Conservation (phyloP, 495 filamentous ascomycete species). For the Xylaria sp. region DNA sequence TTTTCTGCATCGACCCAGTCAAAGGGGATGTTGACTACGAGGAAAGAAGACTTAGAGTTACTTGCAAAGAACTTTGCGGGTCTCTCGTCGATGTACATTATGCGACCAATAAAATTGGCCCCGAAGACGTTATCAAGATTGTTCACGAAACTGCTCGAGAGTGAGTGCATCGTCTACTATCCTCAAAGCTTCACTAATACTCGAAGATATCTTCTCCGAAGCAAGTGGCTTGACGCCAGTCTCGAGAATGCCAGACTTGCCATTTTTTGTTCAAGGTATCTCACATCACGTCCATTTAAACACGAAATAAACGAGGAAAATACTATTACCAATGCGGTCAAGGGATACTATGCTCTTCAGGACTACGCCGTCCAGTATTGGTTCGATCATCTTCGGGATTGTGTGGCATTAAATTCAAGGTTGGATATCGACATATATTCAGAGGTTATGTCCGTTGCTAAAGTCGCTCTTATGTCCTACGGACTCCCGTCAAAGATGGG, state of each 20-base stretch:
- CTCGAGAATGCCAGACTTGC: not conserved
- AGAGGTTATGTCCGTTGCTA: not conserved
- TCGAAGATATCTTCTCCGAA: not conserved
- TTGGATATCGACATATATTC: not conserved
- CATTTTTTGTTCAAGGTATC: conserved; percentile 14
- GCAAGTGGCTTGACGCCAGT: not conserved
- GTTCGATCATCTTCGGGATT: conserved; percentile 25
- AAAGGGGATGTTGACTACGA: conserved; percentile 17
- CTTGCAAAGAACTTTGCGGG: conserved; percentile 28
- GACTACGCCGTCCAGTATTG: conserved; percentile 28
- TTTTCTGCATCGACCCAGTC: conserved; percentile 29
- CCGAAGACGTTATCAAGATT: conserved; percentile 15
- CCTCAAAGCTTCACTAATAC: not conserved
- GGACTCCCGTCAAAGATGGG: not conserved
- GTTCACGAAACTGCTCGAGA: conserved; percentile 17
- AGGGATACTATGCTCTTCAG: conserved; percentile 24
- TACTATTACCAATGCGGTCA: not conserved
- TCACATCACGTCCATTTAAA: not conserved
- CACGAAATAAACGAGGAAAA: not conserved
- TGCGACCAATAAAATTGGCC: not conserved
- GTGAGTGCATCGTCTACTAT: not conserved
- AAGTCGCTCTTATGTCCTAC: not conserved
- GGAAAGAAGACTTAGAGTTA: conserved; percentile 11
- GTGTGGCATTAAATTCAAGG: not conserved
- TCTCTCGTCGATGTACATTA: conserved; percentile 24